Conservation (phyloP, 331 rosid species). For the Rhamnella rubrinervis region DNA sequence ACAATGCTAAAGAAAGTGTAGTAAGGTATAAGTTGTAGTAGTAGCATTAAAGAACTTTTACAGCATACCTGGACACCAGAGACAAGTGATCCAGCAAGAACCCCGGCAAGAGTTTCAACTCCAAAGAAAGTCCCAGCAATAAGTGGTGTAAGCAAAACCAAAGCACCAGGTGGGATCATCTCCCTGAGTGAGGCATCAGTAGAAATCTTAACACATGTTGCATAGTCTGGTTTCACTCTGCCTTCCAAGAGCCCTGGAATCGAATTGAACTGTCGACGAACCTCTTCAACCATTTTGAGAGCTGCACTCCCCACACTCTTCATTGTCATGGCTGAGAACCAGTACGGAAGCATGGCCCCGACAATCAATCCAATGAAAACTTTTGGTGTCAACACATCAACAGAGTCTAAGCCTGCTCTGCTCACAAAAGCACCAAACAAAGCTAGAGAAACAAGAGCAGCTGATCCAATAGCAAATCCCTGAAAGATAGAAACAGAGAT, state of each 20-base stretch:
- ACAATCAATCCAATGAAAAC: conserved; percentile 67
- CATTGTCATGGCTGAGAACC: conserved; percentile 82
- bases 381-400: conserved; percentile 57
- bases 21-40: background rate
- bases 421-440: conserved; percentile 67
- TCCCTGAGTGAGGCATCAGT: conserved; percentile 68
- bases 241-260: conserved; percentile 65
- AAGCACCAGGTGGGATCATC: conserved; percentile 75
- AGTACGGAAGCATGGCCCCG: conserved; percentile 78
- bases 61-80: conserved; percentile 68
- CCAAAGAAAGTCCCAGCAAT: conserved; percentile 69
- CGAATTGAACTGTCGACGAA: conserved; percentile 56
- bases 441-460: conserved; percentile 67
- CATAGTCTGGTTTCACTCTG: conserved; percentile 64
- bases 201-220: conserved; percentile 63
- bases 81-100: conserved; percentile 74
- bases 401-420: conserved; percentile 57
- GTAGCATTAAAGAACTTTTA: background rate
- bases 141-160: conserved; percentile 66
- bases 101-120: conserved; percentile 70
- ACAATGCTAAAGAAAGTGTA: background rate
- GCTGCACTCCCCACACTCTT: conserved; percentile 74
- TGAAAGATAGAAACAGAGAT: conserved; percentile 7
- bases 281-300: conserved; percentile 76
- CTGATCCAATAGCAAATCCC: conserved; percentile 77